These are phyloP conservation scores for Leptographium procerum DNA, from an alignment of 2,329 filamentous ascomycete genomes.

Conservation along the genomic window DNA sequence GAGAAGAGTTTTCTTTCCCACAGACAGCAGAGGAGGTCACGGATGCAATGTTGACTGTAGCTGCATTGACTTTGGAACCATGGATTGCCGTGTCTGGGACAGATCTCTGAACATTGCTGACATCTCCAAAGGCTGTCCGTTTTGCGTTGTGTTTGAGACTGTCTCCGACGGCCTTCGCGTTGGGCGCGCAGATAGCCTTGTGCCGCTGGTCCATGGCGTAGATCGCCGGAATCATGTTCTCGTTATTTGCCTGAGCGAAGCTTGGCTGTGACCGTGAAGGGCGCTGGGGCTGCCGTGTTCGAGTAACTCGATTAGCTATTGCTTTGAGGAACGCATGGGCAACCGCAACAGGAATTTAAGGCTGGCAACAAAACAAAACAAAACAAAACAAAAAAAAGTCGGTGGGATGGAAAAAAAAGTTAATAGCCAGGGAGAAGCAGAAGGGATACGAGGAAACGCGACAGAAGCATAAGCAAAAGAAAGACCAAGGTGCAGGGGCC, in stretches of 20 bases:
- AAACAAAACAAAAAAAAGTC: too few relatives aligned
- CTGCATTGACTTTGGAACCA: slow-evolving; percentile 20
- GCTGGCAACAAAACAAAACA: background rate
- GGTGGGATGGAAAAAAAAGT: too few relatives aligned
- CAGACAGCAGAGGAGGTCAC: slow-evolving; percentile 12
- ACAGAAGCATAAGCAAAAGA: background rate
- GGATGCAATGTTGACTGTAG: background rate
- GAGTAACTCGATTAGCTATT: slow-evolving; percentile 4
- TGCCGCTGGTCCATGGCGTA: slow-evolving; percentile 58
- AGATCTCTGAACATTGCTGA: slow-evolving; percentile 55
- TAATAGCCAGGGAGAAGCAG: background rate
- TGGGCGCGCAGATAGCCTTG: slow-evolving; percentile 63
- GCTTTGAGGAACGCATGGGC: background rate
- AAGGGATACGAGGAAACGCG: background rate
- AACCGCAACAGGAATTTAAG: background rate
- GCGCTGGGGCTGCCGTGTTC: slow-evolving; percentile 52
- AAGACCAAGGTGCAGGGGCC: background rate
- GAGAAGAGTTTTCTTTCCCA: slow-evolving; percentile 25
- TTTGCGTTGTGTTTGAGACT: slow-evolving; percentile 56
- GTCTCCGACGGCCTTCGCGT: slow-evolving; percentile 31
- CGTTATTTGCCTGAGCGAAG: slow-evolving; percentile 45
- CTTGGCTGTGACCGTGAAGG: slow-evolving; percentile 38
- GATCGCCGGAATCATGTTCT: slow-evolving; percentile 51
- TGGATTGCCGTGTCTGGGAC: slow-evolving; percentile 16
- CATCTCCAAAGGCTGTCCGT: slow-evolving; percentile 69